Percentiles rank a stretch among this genome's conserved stretches.
Evolutionary conservation across 2,329 filamentous ascomycete genomes (phyloP).

Genomic region (Hymenotorrendiella dingleyae): DNA sequence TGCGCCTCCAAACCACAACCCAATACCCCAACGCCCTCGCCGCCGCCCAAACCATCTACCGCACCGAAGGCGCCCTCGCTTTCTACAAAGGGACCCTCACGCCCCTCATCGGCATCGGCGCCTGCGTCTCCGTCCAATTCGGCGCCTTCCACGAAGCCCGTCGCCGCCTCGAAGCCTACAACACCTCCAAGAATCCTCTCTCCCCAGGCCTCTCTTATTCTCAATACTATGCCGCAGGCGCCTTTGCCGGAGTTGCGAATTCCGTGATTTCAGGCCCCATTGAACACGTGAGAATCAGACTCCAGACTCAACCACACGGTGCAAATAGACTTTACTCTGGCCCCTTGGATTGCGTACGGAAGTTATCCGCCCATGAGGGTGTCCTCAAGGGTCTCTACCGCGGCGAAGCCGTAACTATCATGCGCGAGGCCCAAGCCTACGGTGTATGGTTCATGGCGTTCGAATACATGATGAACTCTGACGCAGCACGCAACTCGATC

Average conservation of each 20-base stretch:
- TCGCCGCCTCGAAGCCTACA: constrained; percentile 74
- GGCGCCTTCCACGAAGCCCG: constrained; percentile 92
- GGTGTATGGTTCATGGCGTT: constrained; percentile 93
- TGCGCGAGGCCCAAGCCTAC: constrained; percentile 90
- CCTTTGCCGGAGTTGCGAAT: constrained; percentile 90
- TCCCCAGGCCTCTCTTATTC: constrained; percentile 59
- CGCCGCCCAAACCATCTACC: constrained; percentile 77
- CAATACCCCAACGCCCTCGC: constrained; percentile 76
- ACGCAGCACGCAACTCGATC: constrained; percentile 71
- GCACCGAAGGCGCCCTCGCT: constrained; percentile 78
- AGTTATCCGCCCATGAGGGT: constrained; percentile 64
- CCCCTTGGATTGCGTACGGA: constrained; percentile 83
- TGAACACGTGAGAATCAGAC: constrained; percentile 91
- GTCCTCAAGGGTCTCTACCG: constrained; percentile 74
- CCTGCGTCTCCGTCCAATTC: constrained; percentile 97
- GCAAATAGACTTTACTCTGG: constrained; percentile 71
- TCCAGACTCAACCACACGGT: constrained; percentile 95
- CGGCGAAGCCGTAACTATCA: constrained; percentile 76
- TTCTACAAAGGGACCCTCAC: constrained; percentile 99
- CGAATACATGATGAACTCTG: constrained; percentile 92
- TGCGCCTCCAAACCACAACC: constrained; percentile 84
- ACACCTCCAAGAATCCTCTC: constrained; percentile 41
- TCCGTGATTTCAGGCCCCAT: constrained; percentile 83
- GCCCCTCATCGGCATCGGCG: constrained; percentile 89
- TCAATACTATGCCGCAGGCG: constrained; percentile 87